Conservation (phyloP, 2,329 filamentous ascomycete genomes). For the Fusarium odoratissimum region DNA sequence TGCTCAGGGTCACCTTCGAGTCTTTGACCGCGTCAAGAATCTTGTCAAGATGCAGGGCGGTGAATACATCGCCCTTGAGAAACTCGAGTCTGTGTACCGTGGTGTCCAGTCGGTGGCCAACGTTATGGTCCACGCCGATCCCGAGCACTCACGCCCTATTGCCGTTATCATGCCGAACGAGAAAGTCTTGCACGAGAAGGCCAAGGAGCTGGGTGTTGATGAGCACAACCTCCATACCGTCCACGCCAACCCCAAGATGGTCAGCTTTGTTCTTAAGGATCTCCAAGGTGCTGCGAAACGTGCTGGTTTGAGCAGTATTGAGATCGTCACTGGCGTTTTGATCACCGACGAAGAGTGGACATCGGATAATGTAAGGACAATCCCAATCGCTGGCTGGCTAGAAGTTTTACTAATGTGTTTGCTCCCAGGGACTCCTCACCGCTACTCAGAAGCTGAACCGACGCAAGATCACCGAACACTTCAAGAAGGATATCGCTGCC, state of each 20-base stretch:
- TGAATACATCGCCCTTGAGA: conserved; percentile 97
- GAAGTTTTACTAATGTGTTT: conserved; percentile 33
- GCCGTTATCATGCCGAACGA: conserved; percentile 81
- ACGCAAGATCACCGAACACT: conserved; percentile 61
- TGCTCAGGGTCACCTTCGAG: conserved; percentile 78
- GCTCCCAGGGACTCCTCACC: conserved; percentile 66
- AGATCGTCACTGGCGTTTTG: conserved; percentile 81
- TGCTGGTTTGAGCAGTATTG: conserved; percentile 75
- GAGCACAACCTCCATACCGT: conserved; percentile 77
- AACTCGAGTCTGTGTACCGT: conserved; percentile 92
- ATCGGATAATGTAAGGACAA: conserved; percentile 78
- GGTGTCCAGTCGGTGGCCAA: conserved; percentile 82
- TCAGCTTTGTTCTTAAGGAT: conserved; percentile 72
- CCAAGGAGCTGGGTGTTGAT: conserved; percentile 70
- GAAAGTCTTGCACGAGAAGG: conserved; percentile 70
- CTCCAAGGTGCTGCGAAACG: conserved; percentile 72
- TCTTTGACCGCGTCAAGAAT: conserved; percentile 99
- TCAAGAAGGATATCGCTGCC: conserved; percentile 63
- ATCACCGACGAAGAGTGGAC: conserved; percentile 90
- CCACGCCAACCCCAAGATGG: conserved; percentile 74
- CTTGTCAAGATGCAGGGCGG: conserved; percentile 94
- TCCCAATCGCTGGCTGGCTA: neutral
- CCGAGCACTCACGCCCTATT: conserved; percentile 79
- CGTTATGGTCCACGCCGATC: conserved; percentile 86
- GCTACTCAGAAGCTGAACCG: conserved; percentile 73